Percentiles rank a stretch among this genome's conserved stretches.
Conservation (phyloP, 352 stramenopile species). For the Phytophthora sansomeana region DNA sequence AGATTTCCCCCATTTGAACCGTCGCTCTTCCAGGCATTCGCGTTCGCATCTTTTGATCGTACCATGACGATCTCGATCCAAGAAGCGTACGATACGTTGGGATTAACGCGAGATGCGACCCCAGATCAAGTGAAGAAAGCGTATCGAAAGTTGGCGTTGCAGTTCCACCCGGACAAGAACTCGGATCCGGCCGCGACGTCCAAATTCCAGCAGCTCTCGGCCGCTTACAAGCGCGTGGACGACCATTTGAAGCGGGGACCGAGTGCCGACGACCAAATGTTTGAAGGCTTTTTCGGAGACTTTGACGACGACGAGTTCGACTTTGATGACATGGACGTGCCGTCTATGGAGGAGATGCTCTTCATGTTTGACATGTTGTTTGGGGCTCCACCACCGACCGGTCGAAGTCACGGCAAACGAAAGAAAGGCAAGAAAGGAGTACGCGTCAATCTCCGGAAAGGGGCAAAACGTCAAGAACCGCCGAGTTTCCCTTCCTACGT, state of each 20-base stretch:
- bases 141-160: constrained; percentile 69
- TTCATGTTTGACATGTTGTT: constrained; percentile 86
- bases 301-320: constrained; percentile 37
- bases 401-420: neutral
- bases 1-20: constrained; percentile 13
- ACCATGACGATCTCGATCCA: constrained; percentile 48
- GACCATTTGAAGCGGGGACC: constrained; percentile 49
- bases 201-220: constrained; percentile 75
- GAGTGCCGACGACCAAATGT: constrained; percentile 4
- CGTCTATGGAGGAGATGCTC: constrained; percentile 77
- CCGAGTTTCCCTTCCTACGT: constrained; percentile 22
- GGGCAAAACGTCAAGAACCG: neutral
- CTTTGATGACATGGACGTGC: constrained; percentile 39
- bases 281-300: constrained; percentile 22
- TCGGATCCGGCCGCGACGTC: constrained; percentile 58
- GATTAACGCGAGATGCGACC: constrained; percentile 45
- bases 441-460: constrained; percentile 31
- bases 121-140: constrained; percentile 61
- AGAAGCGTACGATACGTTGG: constrained; percentile 56
- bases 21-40: constrained; percentile 7
- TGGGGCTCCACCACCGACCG: constrained; percentile 17
- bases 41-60: neutral
- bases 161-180: constrained; percentile 83
- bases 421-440: constrained; percentile 26
- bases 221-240: constrained; percentile 76